These are phyloP conservation scores for Mortierella sp. DNA, from an alignment of 371 early-diverging fungal species.

Conservation along the genomic window DNA sequence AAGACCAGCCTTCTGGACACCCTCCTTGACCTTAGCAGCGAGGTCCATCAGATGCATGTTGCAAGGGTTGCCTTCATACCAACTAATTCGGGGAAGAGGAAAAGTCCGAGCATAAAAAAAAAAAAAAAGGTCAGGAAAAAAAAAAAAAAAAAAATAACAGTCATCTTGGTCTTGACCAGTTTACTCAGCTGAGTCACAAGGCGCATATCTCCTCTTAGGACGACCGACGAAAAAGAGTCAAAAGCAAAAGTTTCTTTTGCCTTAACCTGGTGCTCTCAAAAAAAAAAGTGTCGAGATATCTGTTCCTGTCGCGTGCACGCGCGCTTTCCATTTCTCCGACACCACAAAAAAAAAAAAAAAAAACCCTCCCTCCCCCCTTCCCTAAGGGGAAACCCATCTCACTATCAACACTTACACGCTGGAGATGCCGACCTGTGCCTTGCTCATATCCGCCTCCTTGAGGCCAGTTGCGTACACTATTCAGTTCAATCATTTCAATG, in stretches of 20 bases:
- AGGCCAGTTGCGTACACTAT: conserved; percentile 93
- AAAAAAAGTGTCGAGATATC: too few species aligned
- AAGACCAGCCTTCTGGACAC: conserved; percentile 88
- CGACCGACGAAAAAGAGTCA: too few species aligned
- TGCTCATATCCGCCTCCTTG: conserved; percentile 80
- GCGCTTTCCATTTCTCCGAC: too few species aligned
- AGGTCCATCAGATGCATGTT: conserved; percentile 98
- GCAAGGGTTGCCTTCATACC: conserved; percentile 99
- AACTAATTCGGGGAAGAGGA: conserved; percentile 55
- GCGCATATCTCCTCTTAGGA: background rate
- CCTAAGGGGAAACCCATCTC: too few species aligned
- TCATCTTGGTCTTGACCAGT: background rate
- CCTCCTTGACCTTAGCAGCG: conserved; percentile 88
- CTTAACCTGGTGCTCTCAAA: too few species aligned
- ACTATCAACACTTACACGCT: conserved; percentile 79
- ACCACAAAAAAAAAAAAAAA: conserved; percentile 8
- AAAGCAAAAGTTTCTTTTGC: too few species aligned
- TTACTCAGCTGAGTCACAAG: background rate
- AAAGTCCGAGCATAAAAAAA: background rate
- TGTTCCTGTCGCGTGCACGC: too few species aligned
- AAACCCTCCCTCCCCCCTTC: too few species aligned
- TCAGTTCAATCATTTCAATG: too few species aligned
- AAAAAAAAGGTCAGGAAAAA: conserved; percentile 3
- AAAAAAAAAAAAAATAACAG: conserved; percentile 1
- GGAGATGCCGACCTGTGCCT: conserved; percentile 94